Conservation (phyloP, 306 rosid species). For the Glycine tomentella region DNA sequence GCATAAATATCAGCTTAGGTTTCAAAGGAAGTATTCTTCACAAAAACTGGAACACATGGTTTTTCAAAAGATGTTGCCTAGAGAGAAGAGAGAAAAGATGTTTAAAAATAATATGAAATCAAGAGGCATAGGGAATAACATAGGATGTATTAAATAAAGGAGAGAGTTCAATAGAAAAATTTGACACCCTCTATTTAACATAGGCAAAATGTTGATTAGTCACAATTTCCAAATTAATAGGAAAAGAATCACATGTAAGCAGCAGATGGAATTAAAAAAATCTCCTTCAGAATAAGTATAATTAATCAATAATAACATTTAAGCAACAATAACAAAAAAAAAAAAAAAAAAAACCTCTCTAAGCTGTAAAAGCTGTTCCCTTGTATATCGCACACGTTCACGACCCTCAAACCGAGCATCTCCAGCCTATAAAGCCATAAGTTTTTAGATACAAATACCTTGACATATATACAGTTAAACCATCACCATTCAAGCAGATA, state of each 20-base stretch:
- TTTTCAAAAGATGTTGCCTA: not conserved
- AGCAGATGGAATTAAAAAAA: slow-evolving; percentile 1
- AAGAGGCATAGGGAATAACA: not conserved
- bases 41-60: not conserved
- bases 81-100: not conserved
- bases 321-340: not conserved
- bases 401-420: slow-evolving; percentile 89
- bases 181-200: not conserved
- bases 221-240: not conserved
- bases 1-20: slow-evolving; percentile 23
- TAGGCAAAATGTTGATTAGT: not conserved
- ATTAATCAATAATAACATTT: not conserved
- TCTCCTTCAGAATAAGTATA: not conserved
- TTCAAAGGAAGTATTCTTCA: slow-evolving; percentile 19
- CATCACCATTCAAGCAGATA: slow-evolving; percentile 27
- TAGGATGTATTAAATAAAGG: slow-evolving; percentile 10
- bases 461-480: slow-evolving; percentile 7
- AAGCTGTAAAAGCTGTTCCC: slow-evolving; percentile 78
- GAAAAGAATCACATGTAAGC: not conserved
- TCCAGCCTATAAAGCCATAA: slow-evolving; percentile 66
- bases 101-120: not conserved
- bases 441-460: slow-evolving; percentile 30
- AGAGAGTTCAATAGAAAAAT: slow-evolving; percentile 5
- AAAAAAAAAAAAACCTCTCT: slow-evolving; percentile 62
- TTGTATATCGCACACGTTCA: slow-evolving; percentile 76